A percentile compares a stretch with the other conserved stretches of the same genome.
Conservation (phyloP, 306 rosid species). For the Carpinus viminea region DNA sequence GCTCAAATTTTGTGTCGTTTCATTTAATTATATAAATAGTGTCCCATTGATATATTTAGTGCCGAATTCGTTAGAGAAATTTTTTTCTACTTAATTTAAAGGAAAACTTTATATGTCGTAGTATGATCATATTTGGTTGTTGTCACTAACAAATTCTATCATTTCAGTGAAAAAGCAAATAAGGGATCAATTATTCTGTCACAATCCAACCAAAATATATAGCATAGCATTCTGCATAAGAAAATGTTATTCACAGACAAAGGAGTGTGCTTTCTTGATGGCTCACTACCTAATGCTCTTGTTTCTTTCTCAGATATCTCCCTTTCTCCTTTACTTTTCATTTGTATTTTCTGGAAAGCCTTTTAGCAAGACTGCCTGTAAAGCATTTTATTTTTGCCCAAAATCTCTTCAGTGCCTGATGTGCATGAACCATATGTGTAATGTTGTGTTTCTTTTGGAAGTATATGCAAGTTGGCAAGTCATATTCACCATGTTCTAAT, state of each 20-base stretch:
- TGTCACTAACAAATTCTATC: not conserved
- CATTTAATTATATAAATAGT: too few relatives aligned
- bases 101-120: not conserved
- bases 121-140: not conserved
- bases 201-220: not conserved
- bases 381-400: not conserved
- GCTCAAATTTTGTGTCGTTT: too few relatives aligned
- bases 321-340: not conserved
- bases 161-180: not conserved
- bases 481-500: constrained; percentile 1
- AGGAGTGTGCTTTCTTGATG: constrained; percentile 3
- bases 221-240: not conserved
- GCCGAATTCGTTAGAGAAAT: too few relatives aligned
- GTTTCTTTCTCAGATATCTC: not conserved
- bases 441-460: not conserved
- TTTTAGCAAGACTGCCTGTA: not conserved
- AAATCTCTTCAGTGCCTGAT: not conserved
- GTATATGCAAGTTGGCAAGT: not conserved
- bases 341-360: not conserved
- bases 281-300: not conserved
- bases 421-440: not conserved
- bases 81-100: too few relatives aligned
- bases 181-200: not conserved
- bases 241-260: constrained; percentile 1
- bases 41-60: too few relatives aligned